These are phyloP conservation scores for Mortierella sp. DNA, from an alignment of 371 early-diverging fungal genomes.

Conservation along the genomic window DNA sequence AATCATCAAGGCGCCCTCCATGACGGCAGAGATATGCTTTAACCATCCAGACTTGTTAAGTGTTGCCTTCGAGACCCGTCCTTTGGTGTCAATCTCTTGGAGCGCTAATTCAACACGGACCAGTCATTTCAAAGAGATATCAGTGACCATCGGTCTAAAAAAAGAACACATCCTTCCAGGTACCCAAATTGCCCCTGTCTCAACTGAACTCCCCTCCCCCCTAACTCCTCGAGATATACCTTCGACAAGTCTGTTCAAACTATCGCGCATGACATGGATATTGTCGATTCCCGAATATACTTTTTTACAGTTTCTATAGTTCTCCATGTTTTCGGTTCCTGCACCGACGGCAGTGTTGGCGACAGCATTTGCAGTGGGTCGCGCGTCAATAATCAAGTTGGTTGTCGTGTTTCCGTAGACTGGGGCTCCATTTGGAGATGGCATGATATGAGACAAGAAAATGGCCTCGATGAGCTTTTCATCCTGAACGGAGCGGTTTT, in stretches of 20 bases:
- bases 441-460: constrained; percentile 70
- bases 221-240: constrained; percentile 61
- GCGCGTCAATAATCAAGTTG: constrained; percentile 94
- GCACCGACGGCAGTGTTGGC: constrained; percentile 95
- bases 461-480: constrained; percentile 95
- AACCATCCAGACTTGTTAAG: constrained; percentile 87
- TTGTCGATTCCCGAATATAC: constrained; percentile 94
- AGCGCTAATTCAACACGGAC: constrained; percentile 53
- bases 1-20: constrained; percentile 85
- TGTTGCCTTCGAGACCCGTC: constrained; percentile 62
- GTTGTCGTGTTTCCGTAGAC: constrained; percentile 50
- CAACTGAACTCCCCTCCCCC: too few relatives aligned
- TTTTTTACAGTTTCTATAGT: constrained; percentile 89
- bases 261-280: constrained; percentile 97
- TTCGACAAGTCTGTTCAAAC: constrained; percentile 84
- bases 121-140: not conserved
- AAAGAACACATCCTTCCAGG: too few relatives aligned
- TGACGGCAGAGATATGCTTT: constrained; percentile 81
- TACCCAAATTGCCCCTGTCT: too few relatives aligned
- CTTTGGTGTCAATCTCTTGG: constrained; percentile 62
- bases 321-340: constrained; percentile 93
- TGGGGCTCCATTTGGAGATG: constrained; percentile 59
- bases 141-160: too few relatives aligned
- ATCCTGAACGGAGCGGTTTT: constrained; percentile 95
- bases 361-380: constrained; percentile 94